These are phyloP conservation scores for Globisporangium radiosum DNA, from an alignment of 352 stramenopile genomes.

Conservation along the genomic window DNA sequence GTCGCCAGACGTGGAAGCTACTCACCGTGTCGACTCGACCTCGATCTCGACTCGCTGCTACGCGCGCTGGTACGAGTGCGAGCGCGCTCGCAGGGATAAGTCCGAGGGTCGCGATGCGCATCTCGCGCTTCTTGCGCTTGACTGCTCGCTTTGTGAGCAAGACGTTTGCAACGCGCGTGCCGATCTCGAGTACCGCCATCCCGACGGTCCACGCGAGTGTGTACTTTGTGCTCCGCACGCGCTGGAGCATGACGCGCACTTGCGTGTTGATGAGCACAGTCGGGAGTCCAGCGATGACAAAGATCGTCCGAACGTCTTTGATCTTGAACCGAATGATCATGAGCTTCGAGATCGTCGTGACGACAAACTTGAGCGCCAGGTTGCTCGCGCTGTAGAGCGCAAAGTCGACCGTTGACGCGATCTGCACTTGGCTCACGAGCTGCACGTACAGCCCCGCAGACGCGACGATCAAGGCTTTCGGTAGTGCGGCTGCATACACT, in stretches of 20 bases:
- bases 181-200: conserved; percentile 25
- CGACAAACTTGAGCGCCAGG: conserved; percentile 19
- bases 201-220: conserved; percentile 17
- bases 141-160: conserved; percentile 1
- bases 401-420: not conserved
- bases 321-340: conserved; percentile 20
- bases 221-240: conserved; percentile 14
- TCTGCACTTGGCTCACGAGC: not conserved
- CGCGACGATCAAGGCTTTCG: conserved; percentile 14
- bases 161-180: conserved; percentile 16
- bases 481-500: conserved; percentile 9
- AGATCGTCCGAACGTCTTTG: conserved; percentile 28
- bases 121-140: not conserved
- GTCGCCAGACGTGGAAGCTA: conserved; percentile 10
- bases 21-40: not conserved
- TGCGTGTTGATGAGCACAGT: conserved; percentile 43
- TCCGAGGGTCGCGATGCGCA: not conserved
- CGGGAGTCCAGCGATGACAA: conserved; percentile 22
- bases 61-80: not conserved
- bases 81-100: not conserved
- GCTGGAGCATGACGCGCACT: conserved; percentile 25
- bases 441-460: not conserved
- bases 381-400: conserved; percentile 23
- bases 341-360: conserved; percentile 26
- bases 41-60: not conserved